Conservation (phyloP, 1,284 basidiomycete species). For the Puccinia novopanici region DNA sequence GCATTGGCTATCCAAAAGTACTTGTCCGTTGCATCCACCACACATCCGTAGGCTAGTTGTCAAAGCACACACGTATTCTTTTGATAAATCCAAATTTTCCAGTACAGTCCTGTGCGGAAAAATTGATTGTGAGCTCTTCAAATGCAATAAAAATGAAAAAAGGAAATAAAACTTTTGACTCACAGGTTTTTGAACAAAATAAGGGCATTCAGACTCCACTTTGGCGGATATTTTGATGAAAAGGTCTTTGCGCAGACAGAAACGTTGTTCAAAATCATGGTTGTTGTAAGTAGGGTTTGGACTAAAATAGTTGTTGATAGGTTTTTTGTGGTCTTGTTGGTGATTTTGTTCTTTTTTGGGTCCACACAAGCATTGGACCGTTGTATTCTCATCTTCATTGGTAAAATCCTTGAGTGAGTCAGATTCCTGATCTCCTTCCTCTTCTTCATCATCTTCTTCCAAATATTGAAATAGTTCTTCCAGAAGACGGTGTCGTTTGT, state of each 20-base stretch:
- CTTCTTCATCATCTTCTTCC: neutral
- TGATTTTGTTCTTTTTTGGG: slow-evolving; percentile 3
- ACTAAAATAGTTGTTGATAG: neutral
- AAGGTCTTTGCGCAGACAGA: neutral
- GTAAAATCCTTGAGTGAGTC: neutral
- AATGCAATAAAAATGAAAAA: neutral
- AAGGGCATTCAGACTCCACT: neutral
- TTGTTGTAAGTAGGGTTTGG: neutral
- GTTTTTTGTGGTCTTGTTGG: neutral
- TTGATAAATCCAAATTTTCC: neutral
- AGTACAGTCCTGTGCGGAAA: neutral
- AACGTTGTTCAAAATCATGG: neutral
- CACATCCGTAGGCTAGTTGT: slow-evolving; percentile 5
- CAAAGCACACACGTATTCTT: neutral
- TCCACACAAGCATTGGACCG: neutral
- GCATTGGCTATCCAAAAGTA: neutral
- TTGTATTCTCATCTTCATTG: neutral
- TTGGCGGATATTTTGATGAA: neutral
- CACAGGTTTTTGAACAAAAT: slow-evolving; percentile 10
- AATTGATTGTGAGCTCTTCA: too few relatives aligned
- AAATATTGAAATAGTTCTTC: neutral
- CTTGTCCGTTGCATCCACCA: neutral
- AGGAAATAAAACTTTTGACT: neutral
- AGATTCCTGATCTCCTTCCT: neutral
- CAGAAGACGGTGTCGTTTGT: neutral